Percentiles rank a stretch among this genome's conserved stretches.
phyloP scores from a whole-genome alignment of 768 basidiomycete genomes.

The Coprinellus aureogranulatus region DNA sequence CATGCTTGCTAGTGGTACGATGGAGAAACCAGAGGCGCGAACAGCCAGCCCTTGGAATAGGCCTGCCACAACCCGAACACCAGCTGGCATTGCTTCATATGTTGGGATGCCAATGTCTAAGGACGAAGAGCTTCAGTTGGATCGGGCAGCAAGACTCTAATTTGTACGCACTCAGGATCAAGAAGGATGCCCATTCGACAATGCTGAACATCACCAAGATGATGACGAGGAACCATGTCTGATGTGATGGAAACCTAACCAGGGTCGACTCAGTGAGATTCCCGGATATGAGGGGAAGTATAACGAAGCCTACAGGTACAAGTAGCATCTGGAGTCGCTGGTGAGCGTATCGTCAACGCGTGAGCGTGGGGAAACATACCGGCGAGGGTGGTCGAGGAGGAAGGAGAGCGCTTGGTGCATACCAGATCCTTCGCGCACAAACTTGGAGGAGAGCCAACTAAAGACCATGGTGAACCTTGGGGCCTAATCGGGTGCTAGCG shows the following conservation, averaged over 20 bases:
- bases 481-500: too few species aligned
- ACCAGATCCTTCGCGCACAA: conserved; percentile 43
- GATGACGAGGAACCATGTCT: conserved; percentile 70
- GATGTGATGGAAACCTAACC: conserved; percentile 67
- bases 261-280: neutral
- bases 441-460: conserved; percentile 64
- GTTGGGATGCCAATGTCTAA: conserved; percentile 41
- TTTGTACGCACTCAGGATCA: conserved; percentile 47
- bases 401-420: conserved; percentile 60
- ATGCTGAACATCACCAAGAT: conserved; percentile 45
- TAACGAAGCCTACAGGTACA: conserved; percentile 47
- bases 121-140: neutral
- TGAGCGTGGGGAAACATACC: conserved; percentile 30
- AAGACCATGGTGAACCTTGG: neutral
- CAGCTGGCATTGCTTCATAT: conserved; percentile 36
- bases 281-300: too few species aligned
- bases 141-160: neutral
- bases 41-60: conserved; percentile 55
- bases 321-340: conserved; percentile 45
- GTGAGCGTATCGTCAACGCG: neutral
- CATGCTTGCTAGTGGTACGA: conserved; percentile 43
- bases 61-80: conserved; percentile 40
- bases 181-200: conserved; percentile 70
- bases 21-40: conserved; percentile 52
- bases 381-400: conserved; percentile 74